phyloP scores from a whole-genome alignment of 164 flowering plant genomes.

The Brasenia schreberi region DNA sequence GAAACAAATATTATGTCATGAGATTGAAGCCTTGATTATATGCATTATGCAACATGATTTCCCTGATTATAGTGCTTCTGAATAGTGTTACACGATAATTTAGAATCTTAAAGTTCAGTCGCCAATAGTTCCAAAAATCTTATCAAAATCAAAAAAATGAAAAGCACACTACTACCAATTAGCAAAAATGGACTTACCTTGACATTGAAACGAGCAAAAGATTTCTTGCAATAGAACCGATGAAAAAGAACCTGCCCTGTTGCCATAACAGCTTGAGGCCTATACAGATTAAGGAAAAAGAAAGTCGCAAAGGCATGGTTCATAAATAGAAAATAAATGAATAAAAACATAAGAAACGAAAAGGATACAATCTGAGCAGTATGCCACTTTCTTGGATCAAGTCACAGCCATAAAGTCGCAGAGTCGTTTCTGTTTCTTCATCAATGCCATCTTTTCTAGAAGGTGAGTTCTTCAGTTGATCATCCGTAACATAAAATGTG shows the following conservation, averaged over 20 bases:
- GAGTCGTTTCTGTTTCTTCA: conserved; percentile 55
- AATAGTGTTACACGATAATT: no score
- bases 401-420: conserved; percentile 89
- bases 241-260: conserved; percentile 93
- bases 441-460: conserved; percentile 89
- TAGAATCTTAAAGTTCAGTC: no score
- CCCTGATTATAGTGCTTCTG: no score
- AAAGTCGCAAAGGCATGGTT: not conserved
- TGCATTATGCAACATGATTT: no score
- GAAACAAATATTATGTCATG: no score
- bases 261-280: conserved; percentile 98
- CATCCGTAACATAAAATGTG: conserved; percentile 76
- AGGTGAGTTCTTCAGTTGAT: conserved; percentile 59
- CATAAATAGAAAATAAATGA: not conserved
- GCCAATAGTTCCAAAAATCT: no score
- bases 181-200: conserved; percentile 34
- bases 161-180: not conserved
- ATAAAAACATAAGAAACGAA: not conserved
- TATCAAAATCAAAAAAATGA: no score
- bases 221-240: conserved; percentile 95
- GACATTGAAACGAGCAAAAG: conserved; percentile 83
- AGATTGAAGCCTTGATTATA: no score
- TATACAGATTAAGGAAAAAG: conserved; percentile 17
- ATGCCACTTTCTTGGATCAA: conserved; percentile 92
- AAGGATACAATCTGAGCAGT: conserved; percentile 56